phyloP scores from a whole-genome alignment of 345 rosid species.

The Bretschneidera sinensis region DNA sequence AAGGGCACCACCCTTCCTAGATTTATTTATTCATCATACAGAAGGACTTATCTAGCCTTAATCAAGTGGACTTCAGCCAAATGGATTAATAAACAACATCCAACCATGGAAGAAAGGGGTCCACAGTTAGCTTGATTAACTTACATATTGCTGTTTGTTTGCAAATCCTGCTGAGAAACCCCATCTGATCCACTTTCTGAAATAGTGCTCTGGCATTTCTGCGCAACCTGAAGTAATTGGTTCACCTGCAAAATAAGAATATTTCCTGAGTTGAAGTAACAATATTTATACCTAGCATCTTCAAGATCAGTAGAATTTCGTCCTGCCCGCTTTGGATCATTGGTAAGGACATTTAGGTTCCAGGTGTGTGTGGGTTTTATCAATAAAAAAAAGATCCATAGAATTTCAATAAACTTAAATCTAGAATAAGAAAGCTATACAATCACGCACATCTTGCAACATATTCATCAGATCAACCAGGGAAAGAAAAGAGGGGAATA shows the following conservation, averaged over 20 bases:
- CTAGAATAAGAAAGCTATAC: too few relatives aligned
- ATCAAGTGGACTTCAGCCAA: too few relatives aligned
- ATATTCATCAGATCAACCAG: background rate
- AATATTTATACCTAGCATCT: background rate
- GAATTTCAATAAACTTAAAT: too few relatives aligned
- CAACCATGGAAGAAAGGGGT: background rate
- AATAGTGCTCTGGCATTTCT: constrained; percentile 91
- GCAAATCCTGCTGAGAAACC: constrained; percentile 82
- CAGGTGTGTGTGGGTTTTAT: too few relatives aligned
- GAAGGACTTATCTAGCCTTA: too few relatives aligned
- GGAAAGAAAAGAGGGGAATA: background rate
- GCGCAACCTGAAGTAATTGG: constrained; percentile 90
- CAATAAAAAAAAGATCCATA: too few relatives aligned
- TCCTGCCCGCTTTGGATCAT: too few relatives aligned
- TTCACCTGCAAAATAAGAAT: constrained; percentile 52
- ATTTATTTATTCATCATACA: too few relatives aligned
- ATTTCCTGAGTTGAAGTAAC: background rate
- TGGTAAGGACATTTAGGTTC: too few relatives aligned
- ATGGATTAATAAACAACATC: background rate
- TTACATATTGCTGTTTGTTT: constrained; percentile 90
- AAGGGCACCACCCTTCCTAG: too few relatives aligned
- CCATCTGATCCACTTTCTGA: constrained; percentile 91
- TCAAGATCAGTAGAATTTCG: too few relatives aligned
- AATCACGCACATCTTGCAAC: background rate
- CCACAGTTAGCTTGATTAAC: constrained; percentile 16